phyloP scores from a whole-genome alignment of 1,284 basidiomycete species.

The Heterobasidion occidentale region DNA sequence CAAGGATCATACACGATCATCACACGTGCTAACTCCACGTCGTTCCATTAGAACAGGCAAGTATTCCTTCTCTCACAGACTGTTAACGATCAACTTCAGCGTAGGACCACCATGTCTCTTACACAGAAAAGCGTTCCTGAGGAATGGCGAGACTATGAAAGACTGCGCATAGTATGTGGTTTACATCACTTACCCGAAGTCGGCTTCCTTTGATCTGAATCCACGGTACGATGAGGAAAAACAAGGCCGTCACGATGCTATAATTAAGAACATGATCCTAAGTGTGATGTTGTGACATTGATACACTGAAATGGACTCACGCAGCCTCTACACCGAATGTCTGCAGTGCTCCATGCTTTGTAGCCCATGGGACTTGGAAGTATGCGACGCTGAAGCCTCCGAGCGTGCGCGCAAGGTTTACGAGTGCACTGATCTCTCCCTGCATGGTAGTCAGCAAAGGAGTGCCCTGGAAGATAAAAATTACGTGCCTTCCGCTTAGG shows the following conservation, averaged over 20 bases:
- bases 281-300: background rate
- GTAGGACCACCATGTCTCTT: background rate
- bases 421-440: constrained; percentile 51
- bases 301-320: constrained; percentile 19
- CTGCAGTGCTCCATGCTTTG: constrained; percentile 44
- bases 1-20: too few species aligned
- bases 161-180: too few species aligned
- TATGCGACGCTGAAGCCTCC: constrained; percentile 59
- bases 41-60: too few species aligned
- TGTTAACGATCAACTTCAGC: too few species aligned
- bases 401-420: constrained; percentile 51
- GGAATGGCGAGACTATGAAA: too few species aligned
- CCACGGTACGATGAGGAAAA: constrained; percentile 42
- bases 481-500: constrained; percentile 35
- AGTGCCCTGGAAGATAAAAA: background rate
- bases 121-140: constrained; percentile 9
- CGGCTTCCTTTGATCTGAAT: constrained; percentile 39
- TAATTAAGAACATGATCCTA: background rate
- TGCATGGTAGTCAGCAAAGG: constrained; percentile 14
- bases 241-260: constrained; percentile 42
- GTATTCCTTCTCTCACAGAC: too few species aligned
- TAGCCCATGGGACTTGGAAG: constrained; percentile 56
- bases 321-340: constrained; percentile 48
- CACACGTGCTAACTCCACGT: too few species aligned
- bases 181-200: constrained; percentile 28